Percentiles rank a stretch among this genome's conserved stretches.
phyloP scores from a whole-genome alignment of 176 grass and related monocot species.

The Oryza australiensis region DNA sequence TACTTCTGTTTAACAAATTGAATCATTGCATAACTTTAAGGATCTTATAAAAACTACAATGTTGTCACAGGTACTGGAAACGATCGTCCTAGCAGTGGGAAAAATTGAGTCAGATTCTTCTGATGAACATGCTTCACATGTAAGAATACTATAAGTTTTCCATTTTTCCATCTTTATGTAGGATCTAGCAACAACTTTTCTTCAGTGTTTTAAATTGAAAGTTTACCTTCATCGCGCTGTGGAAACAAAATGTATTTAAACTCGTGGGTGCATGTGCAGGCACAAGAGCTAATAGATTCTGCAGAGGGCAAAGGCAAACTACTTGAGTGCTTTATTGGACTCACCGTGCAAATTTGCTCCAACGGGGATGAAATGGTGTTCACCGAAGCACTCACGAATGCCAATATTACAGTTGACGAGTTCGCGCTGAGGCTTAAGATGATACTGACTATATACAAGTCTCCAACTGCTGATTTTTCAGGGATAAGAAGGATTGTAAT shows the following conservation, averaged over 20 bases:
- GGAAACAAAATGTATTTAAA: too few species aligned
- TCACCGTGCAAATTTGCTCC: neutral
- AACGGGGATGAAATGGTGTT: neutral
- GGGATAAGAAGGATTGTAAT: neutral
- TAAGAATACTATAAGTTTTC: neutral
- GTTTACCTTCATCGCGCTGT: too few species aligned
- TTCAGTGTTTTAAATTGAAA: neutral
- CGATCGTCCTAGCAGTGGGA: neutral
- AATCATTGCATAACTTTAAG: too few species aligned
- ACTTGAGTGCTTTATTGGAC: neutral
- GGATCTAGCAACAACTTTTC: neutral
- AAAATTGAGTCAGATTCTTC: neutral
- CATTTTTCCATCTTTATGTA: too few species aligned
- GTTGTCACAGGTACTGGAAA: neutral
- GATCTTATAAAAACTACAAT: neutral
- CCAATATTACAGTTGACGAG: neutral
- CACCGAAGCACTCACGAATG: neutral
- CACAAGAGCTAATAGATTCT: neutral
- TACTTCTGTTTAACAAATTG: too few species aligned
- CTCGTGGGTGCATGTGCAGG: neutral
- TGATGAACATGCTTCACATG: neutral
- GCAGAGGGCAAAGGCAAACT: neutral
- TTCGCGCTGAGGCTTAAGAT: constrained; percentile 9
- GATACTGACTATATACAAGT: neutral
- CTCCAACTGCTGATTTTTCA: neutral